Conservation (phyloP, 2,329 filamentous ascomycete species). For the Cercospora brassicicola region DNA sequence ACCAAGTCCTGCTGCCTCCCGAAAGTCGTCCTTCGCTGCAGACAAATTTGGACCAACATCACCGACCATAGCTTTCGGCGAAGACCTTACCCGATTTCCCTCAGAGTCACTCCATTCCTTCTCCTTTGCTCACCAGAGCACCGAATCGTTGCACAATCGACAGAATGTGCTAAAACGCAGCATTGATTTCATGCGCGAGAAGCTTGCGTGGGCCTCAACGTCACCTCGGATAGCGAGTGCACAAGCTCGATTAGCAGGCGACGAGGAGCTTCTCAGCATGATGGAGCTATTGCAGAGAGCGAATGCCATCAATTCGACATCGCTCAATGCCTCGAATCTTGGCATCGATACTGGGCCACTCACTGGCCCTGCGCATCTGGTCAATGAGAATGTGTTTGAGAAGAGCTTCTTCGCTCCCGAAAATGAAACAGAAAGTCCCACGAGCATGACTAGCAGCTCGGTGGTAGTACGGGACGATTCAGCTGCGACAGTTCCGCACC, state of each 20-base stretch:
- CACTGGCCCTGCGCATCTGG: constrained; percentile 74
- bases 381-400: constrained; percentile 81
- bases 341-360: constrained; percentile 62
- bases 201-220: constrained; percentile 75
- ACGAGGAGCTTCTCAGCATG: constrained; percentile 85
- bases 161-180: constrained; percentile 92
- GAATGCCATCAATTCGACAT: constrained; percentile 71
- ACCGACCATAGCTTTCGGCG: constrained; percentile 69
- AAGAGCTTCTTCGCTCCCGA: constrained; percentile 61
- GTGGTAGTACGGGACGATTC: constrained; percentile 13
- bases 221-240: constrained; percentile 77
- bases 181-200: constrained; percentile 94
- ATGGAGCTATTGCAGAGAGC: constrained; percentile 82
- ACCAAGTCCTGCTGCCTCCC: constrained; percentile 64
- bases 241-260: constrained; percentile 77
- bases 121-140: constrained; percentile 89
- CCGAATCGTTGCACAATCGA: constrained; percentile 80
- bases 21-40: constrained; percentile 50
- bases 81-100: constrained; percentile 89
- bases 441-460: constrained; percentile 34
- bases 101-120: constrained; percentile 97
- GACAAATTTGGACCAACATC: constrained; percentile 66
- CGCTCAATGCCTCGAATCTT: constrained; percentile 54
- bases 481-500: not conserved
- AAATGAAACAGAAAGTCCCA: constrained; percentile 44